Percentiles rank a stretch among this genome's conserved stretches.
These are phyloP conservation scores for Trichoderma gracile DNA, from an alignment of 2,329 filamentous ascomycete genomes.

Conservation along the genomic window DNA sequence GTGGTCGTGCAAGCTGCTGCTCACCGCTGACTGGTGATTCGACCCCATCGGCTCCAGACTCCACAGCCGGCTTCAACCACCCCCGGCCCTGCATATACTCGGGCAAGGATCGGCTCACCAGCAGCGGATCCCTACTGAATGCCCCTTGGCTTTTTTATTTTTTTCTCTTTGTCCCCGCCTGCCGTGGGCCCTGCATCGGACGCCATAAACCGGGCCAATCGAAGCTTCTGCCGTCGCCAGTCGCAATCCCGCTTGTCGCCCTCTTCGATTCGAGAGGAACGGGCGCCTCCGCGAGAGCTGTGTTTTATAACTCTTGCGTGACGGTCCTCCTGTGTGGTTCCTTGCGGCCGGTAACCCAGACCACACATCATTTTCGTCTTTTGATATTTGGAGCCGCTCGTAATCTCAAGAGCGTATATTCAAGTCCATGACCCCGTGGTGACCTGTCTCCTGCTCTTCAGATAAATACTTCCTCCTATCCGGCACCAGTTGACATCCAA, in stretches of 20 bases:
- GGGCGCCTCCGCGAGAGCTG: slow-evolving; percentile 11
- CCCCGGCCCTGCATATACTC: slow-evolving; percentile 8
- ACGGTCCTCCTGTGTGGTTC: slow-evolving; percentile 8
- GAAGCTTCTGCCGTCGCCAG: slow-evolving; percentile 14
- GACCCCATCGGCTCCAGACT: slow-evolving; percentile 2
- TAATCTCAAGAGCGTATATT: not conserved
- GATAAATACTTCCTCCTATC: slow-evolving; percentile 20
- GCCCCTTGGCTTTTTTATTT: slow-evolving; percentile 10
- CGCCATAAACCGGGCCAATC: slow-evolving; percentile 18
- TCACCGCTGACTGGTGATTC: slow-evolving; percentile 25
- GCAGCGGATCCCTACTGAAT: slow-evolving; percentile 13
- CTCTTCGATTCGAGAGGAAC: slow-evolving; percentile 20
- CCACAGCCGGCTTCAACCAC: slow-evolving; percentile 9
- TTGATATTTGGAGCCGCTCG: not conserved
- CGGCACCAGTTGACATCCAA: not conserved
- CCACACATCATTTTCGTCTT: slow-evolving; percentile 14
- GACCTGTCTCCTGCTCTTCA: not conserved
- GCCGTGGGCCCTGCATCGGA: slow-evolving; percentile 24
- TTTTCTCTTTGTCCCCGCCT: slow-evolving; percentile 20
- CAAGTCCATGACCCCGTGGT: not conserved
- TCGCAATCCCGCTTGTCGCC: slow-evolving; percentile 26
- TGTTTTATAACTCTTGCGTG: slow-evolving; percentile 21
- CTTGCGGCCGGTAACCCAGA: slow-evolving; percentile 15
- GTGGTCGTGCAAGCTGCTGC: slow-evolving; percentile 1
- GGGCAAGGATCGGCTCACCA: slow-evolving; percentile 20